phyloP scores from a whole-genome alignment of 192 early-diverging fungal genomes.

The Backusella tuberculispora region DNA sequence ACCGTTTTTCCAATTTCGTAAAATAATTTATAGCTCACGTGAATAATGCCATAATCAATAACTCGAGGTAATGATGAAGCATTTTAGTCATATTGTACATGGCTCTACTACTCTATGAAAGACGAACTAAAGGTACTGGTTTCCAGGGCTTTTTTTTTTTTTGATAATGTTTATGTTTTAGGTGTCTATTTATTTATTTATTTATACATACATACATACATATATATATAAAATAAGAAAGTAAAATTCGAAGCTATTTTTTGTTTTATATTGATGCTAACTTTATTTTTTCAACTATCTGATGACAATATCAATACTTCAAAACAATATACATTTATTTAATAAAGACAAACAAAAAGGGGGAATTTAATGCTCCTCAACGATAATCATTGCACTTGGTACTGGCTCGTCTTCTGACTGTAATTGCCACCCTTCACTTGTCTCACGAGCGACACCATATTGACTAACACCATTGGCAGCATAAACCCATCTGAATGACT shows the following conservation, averaged over 20 bases:
- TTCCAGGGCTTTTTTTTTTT: too few species aligned
- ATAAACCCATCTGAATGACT: slow-evolving; percentile 17
- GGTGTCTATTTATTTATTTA: too few species aligned
- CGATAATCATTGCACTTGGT: slow-evolving; percentile 22
- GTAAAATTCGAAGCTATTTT: too few species aligned
- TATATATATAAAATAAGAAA: too few species aligned
- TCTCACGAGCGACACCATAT: slow-evolving; percentile 18
- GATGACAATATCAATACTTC: background rate
- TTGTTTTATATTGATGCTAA: too few species aligned
- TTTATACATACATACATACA: too few species aligned
- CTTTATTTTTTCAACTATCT: background rate
- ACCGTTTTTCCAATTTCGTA: slow-evolving; percentile 2
- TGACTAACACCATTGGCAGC: background rate
- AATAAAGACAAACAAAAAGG: background rate
- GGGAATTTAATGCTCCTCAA: slow-evolving; percentile 5
- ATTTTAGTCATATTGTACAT: too few species aligned
- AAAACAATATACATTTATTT: slow-evolving; percentile 2
- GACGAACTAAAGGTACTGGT: too few species aligned
- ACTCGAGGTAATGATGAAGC: too few species aligned
- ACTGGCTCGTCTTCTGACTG: background rate
- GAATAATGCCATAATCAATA: background rate
- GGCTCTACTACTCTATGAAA: too few species aligned
- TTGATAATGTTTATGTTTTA: too few species aligned
- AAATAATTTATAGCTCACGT: background rate
- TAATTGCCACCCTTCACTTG: slow-evolving; percentile 16